Evolutionary conservation across 1,139 yeast genomes (phyloP), one percentile per base, ranked within the genome.

Genomic region (Debaryomyces robertsiae): DNA sequence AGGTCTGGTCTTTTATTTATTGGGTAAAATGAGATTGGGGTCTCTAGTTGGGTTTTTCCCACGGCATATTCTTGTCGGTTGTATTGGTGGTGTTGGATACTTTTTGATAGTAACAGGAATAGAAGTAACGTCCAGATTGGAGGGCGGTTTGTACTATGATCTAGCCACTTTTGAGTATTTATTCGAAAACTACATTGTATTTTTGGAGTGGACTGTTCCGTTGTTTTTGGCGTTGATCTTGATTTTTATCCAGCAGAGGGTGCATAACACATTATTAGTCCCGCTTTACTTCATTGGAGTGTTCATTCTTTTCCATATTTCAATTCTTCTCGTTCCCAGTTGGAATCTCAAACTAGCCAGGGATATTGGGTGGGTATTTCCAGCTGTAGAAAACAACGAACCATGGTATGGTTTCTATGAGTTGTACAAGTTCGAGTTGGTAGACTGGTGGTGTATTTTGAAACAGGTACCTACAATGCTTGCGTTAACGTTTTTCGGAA

Each of bases 81-180:
- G 98, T 61, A 91, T 93, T 54, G 98, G 98, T 33, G 98, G 98
- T 54, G 98, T 93, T 36, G 98, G 98, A 1, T 91, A 87, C 65
- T 93, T 93, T 62, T 72, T 93, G 47, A 69, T 91, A 2, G 84
- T 88, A 2, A 93, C 98, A 0, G 98, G 96, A 2, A 66, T 93
- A 25, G 98, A 91, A 57, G 96, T 93, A 1, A 78, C 90, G 9
- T 83, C 96, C 0, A 73, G 96, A 45, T 65, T 88, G 30, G 83
- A 79, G 41, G 93, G 94, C 6, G 83, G 88, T 4, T 63, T 91
- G 36, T 76, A 72, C 39, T 90, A 88, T 58, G 77, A 81, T 44
- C 58, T 69, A 54, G 75, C 65, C 1, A 84, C 89, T 7, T 63
- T 88, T 40, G 41, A 59, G 30, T 73, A 67, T 43, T 61, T 87